Evolutionary conservation across 768 basidiomycete genomes (phyloP).

Genomic region (Amanita molliuscula): DNA sequence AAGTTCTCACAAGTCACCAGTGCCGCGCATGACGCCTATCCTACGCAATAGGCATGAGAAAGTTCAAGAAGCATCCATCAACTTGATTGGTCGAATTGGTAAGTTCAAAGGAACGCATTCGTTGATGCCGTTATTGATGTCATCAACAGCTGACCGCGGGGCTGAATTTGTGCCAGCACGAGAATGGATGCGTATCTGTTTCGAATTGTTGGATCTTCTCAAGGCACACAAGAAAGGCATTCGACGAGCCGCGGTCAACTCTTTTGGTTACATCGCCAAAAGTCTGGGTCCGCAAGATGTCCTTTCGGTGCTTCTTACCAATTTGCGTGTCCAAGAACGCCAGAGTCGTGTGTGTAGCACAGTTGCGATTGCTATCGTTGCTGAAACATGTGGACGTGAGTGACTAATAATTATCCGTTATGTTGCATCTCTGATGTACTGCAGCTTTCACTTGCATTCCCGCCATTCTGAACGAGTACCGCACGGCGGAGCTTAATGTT

Average conservation of each 20-base stretch:
- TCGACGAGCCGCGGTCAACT: constrained; percentile 97
- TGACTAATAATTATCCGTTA: constrained; percentile 10
- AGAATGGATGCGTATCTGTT: constrained; percentile 99
- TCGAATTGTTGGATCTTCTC: constrained; percentile 91
- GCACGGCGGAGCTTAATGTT: constrained; percentile 96
- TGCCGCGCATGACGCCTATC: constrained; percentile 99
- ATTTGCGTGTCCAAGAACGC: constrained; percentile 95
- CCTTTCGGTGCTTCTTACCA: constrained; percentile 88
- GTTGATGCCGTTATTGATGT: constrained; percentile 1
- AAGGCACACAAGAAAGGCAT: constrained; percentile 99
- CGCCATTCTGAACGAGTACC: constrained; percentile 96
- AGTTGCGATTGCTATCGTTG: constrained; percentile 94
- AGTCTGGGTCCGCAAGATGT: constrained; percentile 99
- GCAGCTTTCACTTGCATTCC: constrained; percentile 96
- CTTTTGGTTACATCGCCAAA: constrained; percentile 99
- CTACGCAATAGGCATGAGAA: constrained; percentile 98
- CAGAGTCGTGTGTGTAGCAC: constrained; percentile 98
- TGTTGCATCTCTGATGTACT: constrained; percentile 6
- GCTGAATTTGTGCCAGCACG: constrained; percentile 97
- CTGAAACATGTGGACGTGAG: constrained; percentile 82
- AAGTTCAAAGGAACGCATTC: constrained; percentile 22
- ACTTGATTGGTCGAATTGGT: constrained; percentile 94
- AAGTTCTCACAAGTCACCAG: constrained; percentile 27
- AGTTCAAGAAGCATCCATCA: constrained; percentile 98
- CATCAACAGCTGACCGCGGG: constrained; percentile 76